These are phyloP conservation scores for Pyrus hybrid DNA, from an alignment of 331 rosid species.

Conservation along the genomic window DNA sequence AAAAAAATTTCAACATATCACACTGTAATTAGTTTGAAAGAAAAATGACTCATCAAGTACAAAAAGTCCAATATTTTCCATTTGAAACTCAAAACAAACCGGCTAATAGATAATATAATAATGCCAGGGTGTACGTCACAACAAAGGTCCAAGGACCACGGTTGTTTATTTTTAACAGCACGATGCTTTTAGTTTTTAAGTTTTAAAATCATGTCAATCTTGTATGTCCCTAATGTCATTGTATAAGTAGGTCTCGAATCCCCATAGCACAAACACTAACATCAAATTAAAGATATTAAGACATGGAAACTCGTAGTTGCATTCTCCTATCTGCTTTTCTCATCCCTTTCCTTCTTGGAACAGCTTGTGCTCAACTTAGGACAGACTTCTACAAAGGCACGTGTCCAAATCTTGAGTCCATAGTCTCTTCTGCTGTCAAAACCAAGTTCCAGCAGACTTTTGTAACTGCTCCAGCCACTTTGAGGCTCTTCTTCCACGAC, in stretches of 20 bases:
- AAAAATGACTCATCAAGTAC: too few relatives aligned
- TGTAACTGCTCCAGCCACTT: constrained; percentile 80
- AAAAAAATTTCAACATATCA: too few relatives aligned
- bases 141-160: background rate
- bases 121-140: constrained; percentile 8
- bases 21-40: too few relatives aligned
- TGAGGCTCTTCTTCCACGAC: constrained; percentile 75
- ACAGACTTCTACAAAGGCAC: constrained; percentile 42
- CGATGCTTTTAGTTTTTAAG: background rate
- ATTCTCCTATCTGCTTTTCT: constrained; percentile 22
- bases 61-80: too few relatives aligned
- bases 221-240: background rate
- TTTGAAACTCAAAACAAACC: too few relatives aligned
- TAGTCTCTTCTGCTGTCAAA: constrained; percentile 55
- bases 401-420: constrained; percentile 65
- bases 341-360: constrained; percentile 21
- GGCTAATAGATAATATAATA: background rate
- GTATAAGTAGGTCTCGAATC: constrained; percentile 12
- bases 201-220: background rate
- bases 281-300: background rate
- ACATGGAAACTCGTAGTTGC: constrained; percentile 33
- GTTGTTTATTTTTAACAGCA: constrained; percentile 1
- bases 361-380: constrained; percentile 38
- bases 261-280: background rate
- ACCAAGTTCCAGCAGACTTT: constrained; percentile 66